phyloP scores from a whole-genome alignment of 257 asterid genomes.

The Cinchona pubescens region DNA sequence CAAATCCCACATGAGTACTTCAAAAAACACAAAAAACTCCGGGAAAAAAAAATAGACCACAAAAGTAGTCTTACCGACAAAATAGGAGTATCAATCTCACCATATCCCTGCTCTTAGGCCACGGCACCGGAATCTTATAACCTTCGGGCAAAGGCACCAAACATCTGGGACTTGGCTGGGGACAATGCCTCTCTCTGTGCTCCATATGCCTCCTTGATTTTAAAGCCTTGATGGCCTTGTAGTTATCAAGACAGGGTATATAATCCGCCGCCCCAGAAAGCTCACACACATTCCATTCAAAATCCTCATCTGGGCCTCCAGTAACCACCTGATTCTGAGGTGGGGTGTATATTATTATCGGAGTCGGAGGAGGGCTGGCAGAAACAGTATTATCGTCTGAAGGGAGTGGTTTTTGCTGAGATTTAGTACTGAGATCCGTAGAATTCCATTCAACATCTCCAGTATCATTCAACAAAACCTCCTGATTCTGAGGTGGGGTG shows the following conservation, averaged over 20 bases:
- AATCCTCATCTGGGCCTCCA: constrained; percentile 23
- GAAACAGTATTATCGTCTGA: not conserved
- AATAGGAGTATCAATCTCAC: constrained; percentile 74
- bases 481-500: not conserved
- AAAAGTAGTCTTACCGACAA: constrained; percentile 54
- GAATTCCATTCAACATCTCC: constrained; percentile 50
- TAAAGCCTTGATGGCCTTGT: constrained; percentile 56
- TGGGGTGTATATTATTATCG: constrained; percentile 8
- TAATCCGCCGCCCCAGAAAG: constrained; percentile 54
- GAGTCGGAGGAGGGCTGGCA: constrained; percentile 1
- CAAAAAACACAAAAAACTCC: constrained; percentile 2
- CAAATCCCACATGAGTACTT: not conserved
- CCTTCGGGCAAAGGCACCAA: constrained; percentile 76
- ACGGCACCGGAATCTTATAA: constrained; percentile 68
- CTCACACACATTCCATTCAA: constrained; percentile 61
- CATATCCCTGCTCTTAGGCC: constrained; percentile 99
- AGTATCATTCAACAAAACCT: not conserved
- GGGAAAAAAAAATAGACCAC: not conserved
- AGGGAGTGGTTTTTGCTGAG: constrained; percentile 13
- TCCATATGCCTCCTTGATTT: constrained; percentile 65
- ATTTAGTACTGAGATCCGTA: constrained; percentile 27
- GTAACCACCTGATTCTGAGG: not conserved
- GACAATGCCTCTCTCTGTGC: constrained; percentile 97
- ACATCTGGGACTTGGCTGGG: constrained; percentile 59
- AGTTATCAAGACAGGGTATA: constrained; percentile 89